Base-by-base conservation (phyloP, 352 stramenopile species). In the Blastocystis sp. region DNA sequence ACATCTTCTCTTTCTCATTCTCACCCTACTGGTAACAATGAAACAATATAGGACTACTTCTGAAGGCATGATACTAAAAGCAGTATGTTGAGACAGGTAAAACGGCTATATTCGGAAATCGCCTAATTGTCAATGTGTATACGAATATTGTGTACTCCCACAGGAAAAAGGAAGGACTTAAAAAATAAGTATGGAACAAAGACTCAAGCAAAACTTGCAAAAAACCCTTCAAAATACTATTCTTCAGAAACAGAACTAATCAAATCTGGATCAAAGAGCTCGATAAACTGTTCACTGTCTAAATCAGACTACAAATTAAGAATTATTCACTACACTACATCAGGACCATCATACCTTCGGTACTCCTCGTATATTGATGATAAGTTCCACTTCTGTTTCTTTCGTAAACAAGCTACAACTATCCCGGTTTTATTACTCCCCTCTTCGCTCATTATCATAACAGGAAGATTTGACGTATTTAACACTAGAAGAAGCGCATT, bases 351-450 rank as follows among this genome's bases (percentile, higher is more conserved):
- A 76, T 96, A 97, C 78, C 94, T 93, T 41, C 94, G 93, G 90
- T 97, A 97, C 91, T 97, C 94, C 90, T 97, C 94, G 82, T 96
- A 97, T 87, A 96, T 97, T 4, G 94, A 96, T 43, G 94, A 96
- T 90, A 97, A 90, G 88, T 96, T 95, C 94, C 94, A 97, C 76
- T 95, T 93, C 91, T 96, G 94, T 88, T 96, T 95, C 92, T 97
- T 97, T 76, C 94, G 93, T 55, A 97, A 91, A 90, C 94, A 96
- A 41, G 94, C 94, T 37, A 97, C 94, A 45, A 96, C 94, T 4
- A 47, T 88, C 94, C 94, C 95, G 75, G 94, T 97, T 82, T 93
- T 93, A 90, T 97, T 94, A 55, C 94, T 94, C 7, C 94, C 94
- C 63, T 96, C 93, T 75, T 96, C 94, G 90, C 94, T 96, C 26